phyloP scores from a whole-genome alignment of 1,284 basidiomycete species.

The Moesziomyces parantarcticus region DNA sequence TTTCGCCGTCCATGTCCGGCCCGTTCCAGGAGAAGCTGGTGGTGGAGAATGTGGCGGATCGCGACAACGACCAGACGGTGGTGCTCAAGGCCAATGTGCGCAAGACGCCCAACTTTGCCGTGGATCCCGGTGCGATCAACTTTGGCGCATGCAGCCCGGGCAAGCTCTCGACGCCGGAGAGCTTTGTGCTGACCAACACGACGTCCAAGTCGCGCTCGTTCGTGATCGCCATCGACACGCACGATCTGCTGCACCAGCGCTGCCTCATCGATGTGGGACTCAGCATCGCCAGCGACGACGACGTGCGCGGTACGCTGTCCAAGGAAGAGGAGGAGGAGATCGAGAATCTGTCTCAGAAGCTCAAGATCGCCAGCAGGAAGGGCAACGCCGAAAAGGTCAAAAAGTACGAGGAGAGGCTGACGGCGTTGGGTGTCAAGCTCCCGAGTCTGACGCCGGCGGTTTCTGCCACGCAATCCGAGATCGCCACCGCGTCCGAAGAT shows the following conservation, averaged over 20 bases:
- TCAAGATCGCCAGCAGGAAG: slow-evolving; percentile 71
- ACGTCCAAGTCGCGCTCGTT: slow-evolving; percentile 70
- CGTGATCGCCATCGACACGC: slow-evolving; percentile 66
- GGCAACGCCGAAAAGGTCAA: slow-evolving; percentile 71
- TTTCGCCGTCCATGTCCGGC: slow-evolving; percentile 69
- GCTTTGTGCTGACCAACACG: slow-evolving; percentile 70
- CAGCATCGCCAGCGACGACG: slow-evolving; percentile 54
- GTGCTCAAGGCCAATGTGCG: slow-evolving; percentile 71
- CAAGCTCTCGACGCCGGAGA: slow-evolving; percentile 57
- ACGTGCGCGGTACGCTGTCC: slow-evolving; percentile 68
- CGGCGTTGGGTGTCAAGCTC: slow-evolving; percentile 68
- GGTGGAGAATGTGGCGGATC: slow-evolving; percentile 71
- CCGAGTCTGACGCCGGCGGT: slow-evolving; percentile 23
- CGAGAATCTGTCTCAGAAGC: slow-evolving; percentile 71
- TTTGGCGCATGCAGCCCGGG: slow-evolving; percentile 65
- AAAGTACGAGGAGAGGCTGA: slow-evolving; percentile 70
- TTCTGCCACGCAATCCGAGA: slow-evolving; percentile 1
- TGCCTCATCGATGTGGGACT: slow-evolving; percentile 47
- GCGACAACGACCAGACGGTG: slow-evolving; percentile 70
- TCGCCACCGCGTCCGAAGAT: background rate
- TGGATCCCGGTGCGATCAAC: slow-evolving; percentile 68
- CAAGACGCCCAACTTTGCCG: slow-evolving; percentile 70
- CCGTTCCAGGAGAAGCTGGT: slow-evolving; percentile 71
- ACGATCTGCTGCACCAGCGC: slow-evolving; percentile 47
- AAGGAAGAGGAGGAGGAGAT: slow-evolving; percentile 72